Evolutionary conservation across 1,284 basidiomycete genomes (phyloP).

Genomic region (Malassezia pachydermatis): DNA sequence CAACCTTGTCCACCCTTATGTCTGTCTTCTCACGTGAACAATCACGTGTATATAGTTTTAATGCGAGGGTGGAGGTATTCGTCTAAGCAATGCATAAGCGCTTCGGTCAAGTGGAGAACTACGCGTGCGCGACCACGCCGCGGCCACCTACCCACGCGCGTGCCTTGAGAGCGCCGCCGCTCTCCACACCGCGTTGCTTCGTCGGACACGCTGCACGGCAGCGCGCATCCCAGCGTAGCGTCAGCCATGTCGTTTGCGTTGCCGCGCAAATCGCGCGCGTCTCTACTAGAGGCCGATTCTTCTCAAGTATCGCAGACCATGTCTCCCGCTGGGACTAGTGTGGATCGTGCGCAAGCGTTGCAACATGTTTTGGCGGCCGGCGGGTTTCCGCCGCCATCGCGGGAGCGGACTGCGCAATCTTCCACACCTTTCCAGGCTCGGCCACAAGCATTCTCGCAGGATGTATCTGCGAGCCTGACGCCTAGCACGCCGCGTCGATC

Average conservation of each 20-base stretch:
- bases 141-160: too few relatives aligned
- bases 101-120: too few relatives aligned
- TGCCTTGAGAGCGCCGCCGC: background rate
- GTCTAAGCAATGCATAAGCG: too few relatives aligned
- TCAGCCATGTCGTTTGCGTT: constrained; percentile 16
- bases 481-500: constrained; percentile 14
- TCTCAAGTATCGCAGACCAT: too few relatives aligned
- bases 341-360: constrained; percentile 6
- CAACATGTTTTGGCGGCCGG: constrained; percentile 9
- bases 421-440: constrained; percentile 11
- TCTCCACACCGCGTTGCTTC: constrained; percentile 2
- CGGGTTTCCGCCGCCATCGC: too few relatives aligned
- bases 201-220: background rate
- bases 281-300: background rate
- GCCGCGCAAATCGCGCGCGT: constrained; percentile 18
- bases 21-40: constrained; percentile 5
- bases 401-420: too few relatives aligned
- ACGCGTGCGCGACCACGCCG: too few relatives aligned
- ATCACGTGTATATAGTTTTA: constrained; percentile 19
- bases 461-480: constrained; percentile 2
- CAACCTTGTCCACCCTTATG: background rate
- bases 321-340: background rate
- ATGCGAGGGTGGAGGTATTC: too few relatives aligned
- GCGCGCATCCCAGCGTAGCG: background rate
- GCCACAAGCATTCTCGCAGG: constrained; percentile 9